phyloP scores from a whole-genome alignment of 140 eudicot species.

The Stevia rebaudiana region DNA sequence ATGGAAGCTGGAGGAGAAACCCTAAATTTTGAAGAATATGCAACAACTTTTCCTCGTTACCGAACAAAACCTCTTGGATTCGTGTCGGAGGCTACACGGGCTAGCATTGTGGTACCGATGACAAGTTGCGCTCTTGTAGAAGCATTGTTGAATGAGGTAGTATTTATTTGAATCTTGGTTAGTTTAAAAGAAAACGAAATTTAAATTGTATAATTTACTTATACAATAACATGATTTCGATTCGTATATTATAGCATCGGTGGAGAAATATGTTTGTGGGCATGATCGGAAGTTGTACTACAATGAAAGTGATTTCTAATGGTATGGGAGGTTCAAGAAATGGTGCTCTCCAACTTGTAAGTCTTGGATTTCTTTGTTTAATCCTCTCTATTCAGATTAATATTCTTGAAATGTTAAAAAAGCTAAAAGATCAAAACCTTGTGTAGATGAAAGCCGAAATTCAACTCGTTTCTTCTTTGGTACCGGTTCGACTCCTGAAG shows the following conservation, averaged over 20 bases:
- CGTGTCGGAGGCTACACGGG: slow-evolving; percentile 56
- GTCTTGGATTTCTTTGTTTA: not conserved
- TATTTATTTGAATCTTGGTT: no score
- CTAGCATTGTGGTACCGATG: slow-evolving; percentile 33
- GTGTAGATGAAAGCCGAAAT: slow-evolving; percentile 62
- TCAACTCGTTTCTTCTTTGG: slow-evolving; percentile 50
- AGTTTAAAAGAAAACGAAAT: no score
- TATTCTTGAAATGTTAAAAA: not conserved
- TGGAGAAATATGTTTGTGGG: slow-evolving; percentile 63
- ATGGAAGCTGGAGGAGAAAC: slow-evolving; percentile 40
- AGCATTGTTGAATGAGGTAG: slow-evolving; percentile 46
- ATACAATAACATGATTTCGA: no score
- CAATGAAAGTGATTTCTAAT: slow-evolving; percentile 36
- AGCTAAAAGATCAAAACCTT: not conserved
- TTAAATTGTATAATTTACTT: no score
- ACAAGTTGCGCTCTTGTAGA: slow-evolving; percentile 47
- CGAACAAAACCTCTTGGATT: slow-evolving; percentile 42
- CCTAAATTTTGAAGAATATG: slow-evolving; percentile 48
- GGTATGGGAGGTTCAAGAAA: slow-evolving; percentile 46
- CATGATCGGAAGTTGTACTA: slow-evolving; percentile 43
- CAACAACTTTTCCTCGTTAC: slow-evolving; percentile 29
- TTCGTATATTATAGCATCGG: slow-evolving; percentile 29
- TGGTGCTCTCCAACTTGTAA: slow-evolving; percentile 58
- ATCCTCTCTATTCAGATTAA: not conserved
- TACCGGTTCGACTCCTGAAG: slow-evolving; percentile 47